Evolutionary conservation across 306 rosid species (phyloP).

Genomic region (Cucurbita argyrosperma): DNA sequence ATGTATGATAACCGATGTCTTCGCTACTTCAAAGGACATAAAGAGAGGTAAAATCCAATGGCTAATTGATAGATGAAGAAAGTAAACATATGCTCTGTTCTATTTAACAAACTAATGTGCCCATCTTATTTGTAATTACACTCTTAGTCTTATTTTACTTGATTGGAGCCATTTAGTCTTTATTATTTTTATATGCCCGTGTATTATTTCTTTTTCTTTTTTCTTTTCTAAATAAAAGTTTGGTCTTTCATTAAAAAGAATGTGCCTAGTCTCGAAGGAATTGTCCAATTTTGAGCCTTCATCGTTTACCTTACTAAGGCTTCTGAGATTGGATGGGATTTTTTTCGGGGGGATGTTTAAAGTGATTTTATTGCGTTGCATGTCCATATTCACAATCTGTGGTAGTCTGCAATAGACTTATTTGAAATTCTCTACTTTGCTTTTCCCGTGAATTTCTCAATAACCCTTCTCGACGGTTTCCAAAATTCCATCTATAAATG

Average conservation of each 20-base stretch:
- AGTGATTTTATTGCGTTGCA: background rate
- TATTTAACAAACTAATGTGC: background rate
- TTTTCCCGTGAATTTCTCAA: background rate
- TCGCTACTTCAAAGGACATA: conserved; percentile 93
- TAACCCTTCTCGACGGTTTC: background rate
- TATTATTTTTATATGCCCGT: background rate
- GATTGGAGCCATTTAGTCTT: too few species aligned
- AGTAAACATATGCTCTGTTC: background rate
- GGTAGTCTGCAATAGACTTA: background rate
- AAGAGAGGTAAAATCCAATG: conserved; percentile 48
- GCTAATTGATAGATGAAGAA: background rate
- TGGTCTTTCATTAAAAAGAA: background rate
- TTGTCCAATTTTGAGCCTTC: background rate
- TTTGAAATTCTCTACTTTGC: background rate
- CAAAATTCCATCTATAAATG: background rate
- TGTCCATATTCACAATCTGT: background rate
- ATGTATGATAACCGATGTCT: conserved; percentile 86
- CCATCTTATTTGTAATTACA: background rate
- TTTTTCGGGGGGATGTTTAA: background rate
- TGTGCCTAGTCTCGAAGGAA: background rate
- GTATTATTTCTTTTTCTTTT: background rate
- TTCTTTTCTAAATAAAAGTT: too few species aligned
- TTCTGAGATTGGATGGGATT: background rate
- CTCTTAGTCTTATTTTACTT: background rate
- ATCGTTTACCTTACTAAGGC: background rate